phyloP scores from a whole-genome alignment of 73 alveolate genomes.

The Blepharisma stoltei region DNA sequence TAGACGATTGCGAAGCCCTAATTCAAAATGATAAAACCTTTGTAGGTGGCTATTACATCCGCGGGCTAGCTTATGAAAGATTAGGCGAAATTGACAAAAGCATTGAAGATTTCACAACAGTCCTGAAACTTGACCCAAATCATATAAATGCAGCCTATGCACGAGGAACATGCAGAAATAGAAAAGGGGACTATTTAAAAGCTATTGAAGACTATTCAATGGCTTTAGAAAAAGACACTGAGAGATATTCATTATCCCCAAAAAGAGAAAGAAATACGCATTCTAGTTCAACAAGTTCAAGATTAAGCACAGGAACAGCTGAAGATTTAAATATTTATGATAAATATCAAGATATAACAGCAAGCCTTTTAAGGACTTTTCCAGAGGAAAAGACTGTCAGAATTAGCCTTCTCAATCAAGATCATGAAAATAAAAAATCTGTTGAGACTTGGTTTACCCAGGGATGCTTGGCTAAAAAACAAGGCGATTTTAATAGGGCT shows the following conservation, averaged over 20 bases:
- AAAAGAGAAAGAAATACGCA: conserved; percentile 23
- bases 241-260: conserved; percentile 28
- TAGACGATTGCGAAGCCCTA: conserved; percentile 65
- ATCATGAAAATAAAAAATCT: conserved; percentile 29
- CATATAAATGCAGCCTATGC: conserved; percentile 94
- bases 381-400: conserved; percentile 25
- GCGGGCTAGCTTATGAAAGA: conserved; percentile 76
- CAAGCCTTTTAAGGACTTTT: conserved; percentile 4
- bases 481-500: conserved; percentile 68
- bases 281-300: background rate
- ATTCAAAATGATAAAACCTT: conserved; percentile 59
- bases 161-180: conserved; percentile 91
- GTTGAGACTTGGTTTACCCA: conserved; percentile 24
- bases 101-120: conserved; percentile 78
- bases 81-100: conserved; percentile 76
- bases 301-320: conserved; percentile 15
- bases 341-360: conserved; percentile 35
- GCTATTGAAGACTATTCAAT: conserved; percentile 95
- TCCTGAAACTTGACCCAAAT: conserved; percentile 81
- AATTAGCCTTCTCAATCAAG: conserved; percentile 4
- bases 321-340: conserved; percentile 16
- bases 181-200: conserved; percentile 85
- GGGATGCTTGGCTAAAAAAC: conserved; percentile 76
- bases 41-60: conserved; percentile 77
- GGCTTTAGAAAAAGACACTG: conserved; percentile 91